These are phyloP conservation scores for Phaeotremella skinneri DNA, from an alignment of 768 basidiomycete genomes.

Conservation along the genomic window DNA sequence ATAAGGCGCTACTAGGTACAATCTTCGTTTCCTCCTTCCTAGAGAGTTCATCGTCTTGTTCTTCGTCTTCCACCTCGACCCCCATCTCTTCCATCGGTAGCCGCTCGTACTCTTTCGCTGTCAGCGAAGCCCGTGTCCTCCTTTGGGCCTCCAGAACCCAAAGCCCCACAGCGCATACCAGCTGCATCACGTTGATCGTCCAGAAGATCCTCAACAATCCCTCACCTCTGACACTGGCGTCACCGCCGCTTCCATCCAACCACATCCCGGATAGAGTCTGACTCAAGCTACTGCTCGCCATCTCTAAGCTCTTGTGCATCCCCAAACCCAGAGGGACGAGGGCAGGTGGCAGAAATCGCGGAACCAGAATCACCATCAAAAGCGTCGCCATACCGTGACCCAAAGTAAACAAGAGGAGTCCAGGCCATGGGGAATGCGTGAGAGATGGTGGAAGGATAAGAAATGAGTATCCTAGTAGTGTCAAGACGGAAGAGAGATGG, in stretches of 20 bases:
- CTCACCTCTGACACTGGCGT: background rate
- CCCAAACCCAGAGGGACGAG: conserved; percentile 32
- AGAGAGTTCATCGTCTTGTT: conserved; percentile 1
- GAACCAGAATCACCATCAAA: conserved; percentile 34
- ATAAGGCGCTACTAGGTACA: conserved; percentile 11
- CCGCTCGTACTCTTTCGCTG: background rate
- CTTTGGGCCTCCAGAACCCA: conserved; percentile 18
- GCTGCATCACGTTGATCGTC: conserved; percentile 26
- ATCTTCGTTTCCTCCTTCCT: background rate
- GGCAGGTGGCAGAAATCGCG: conserved; percentile 19
- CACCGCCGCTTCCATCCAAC: conserved; percentile 17
- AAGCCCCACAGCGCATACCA: conserved; percentile 10
- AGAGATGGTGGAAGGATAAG: conserved; percentile 16
- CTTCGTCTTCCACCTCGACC: conserved; percentile 12
- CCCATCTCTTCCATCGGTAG: conserved; percentile 4
- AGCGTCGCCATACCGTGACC: conserved; percentile 36
- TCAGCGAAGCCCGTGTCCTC: background rate
- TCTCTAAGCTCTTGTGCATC: conserved; percentile 34
- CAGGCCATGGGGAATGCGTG: conserved; percentile 21
- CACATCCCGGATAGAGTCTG: conserved; percentile 30
- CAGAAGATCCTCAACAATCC: conserved; percentile 20
- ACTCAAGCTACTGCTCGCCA: conserved; percentile 19
- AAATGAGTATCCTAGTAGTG: conserved; percentile 24
- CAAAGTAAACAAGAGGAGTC: conserved; percentile 25
- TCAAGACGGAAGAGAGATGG: conserved; percentile 25